Evolutionary conservation across 2,329 filamentous ascomycete species (phyloP).

Genomic region (Teratosphaeria nubilosa): DNA sequence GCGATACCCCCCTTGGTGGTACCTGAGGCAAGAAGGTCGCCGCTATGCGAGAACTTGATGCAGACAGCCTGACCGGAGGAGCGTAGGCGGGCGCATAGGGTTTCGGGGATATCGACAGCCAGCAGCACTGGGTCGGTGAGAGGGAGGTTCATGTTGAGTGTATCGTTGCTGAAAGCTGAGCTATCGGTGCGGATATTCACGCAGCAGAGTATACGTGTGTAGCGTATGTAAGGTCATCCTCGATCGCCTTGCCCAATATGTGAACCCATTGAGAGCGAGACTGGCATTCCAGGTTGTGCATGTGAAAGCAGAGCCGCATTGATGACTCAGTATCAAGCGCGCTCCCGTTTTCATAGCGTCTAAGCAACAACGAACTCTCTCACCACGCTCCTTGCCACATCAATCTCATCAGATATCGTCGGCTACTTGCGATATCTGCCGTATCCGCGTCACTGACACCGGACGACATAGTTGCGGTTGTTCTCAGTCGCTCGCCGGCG

Average conservation of each 20-base stretch:
- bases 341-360: not conserved
- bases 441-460: constrained; percentile 6
- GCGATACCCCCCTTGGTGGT: constrained; percentile 85
- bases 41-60: constrained; percentile 82
- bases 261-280: not conserved
- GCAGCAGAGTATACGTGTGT: not conserved
- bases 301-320: not conserved
- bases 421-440: constrained; percentile 20
- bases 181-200: not conserved
- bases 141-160: constrained; percentile 33
- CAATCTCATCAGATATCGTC: constrained; percentile 21
- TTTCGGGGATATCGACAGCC: constrained; percentile 78
- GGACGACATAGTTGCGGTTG: constrained; percentile 7
- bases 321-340: not conserved
- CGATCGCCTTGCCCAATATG: not conserved
- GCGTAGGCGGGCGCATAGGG: constrained; percentile 79
- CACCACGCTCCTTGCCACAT: constrained; percentile 8
- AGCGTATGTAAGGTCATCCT: not conserved
- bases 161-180: not conserved
- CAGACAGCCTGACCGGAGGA: constrained; percentile 52
- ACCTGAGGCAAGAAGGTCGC: constrained; percentile 89
- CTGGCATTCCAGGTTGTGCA: not conserved
- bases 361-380: constrained; percentile 7
- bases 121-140: constrained; percentile 62
- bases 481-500: constrained; percentile 22